Percentiles rank a stretch among this genome's conserved stretches.
phyloP scores from a whole-genome alignment of 2,329 filamentous ascomycete species.

The Polytolypa hystricis region DNA sequence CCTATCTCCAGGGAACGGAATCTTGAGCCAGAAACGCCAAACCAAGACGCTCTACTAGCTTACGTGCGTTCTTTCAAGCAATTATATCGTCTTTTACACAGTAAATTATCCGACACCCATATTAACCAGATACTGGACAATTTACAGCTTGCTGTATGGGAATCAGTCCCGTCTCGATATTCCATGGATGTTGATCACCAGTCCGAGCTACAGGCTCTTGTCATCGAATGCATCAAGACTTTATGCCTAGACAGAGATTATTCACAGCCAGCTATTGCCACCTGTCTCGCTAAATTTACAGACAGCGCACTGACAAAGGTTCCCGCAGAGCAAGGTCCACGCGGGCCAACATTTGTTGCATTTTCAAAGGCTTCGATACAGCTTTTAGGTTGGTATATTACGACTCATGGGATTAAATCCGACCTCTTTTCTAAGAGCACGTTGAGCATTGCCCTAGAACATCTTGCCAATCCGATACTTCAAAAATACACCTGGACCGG shows the following conservation, averaged over 20 bases:
- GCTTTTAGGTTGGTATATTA: constrained; percentile 43
- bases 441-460: constrained; percentile 52
- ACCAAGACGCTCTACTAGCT: constrained; percentile 74
- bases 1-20: constrained; percentile 38
- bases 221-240: constrained; percentile 24
- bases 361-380: constrained; percentile 74
- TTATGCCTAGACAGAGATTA: constrained; percentile 27
- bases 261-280: constrained; percentile 26
- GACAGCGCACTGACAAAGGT: constrained; percentile 43
- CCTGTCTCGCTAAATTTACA: constrained; percentile 54
- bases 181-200: constrained; percentile 29
- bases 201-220: constrained; percentile 25
- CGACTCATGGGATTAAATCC: constrained; percentile 38
- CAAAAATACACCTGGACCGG: constrained; percentile 72
- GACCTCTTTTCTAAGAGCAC: constrained; percentile 61
- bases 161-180: constrained; percentile 45
- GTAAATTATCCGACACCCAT: constrained; percentile 49
- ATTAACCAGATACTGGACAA: constrained; percentile 60
- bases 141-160: constrained; percentile 58
- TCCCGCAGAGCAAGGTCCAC: constrained; percentile 25
- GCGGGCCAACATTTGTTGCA: constrained; percentile 73
- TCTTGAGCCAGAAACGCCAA: constrained; percentile 44
- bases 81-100: constrained; percentile 63
- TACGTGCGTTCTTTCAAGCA: constrained; percentile 68
- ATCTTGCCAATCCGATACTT: constrained; percentile 57